A percentile compares a stretch with the other conserved stretches of the same genome.
These are phyloP conservation scores for Spongospora subterranea DNA, from an alignment of 208 protist genomes.

Conservation along the genomic window DNA sequence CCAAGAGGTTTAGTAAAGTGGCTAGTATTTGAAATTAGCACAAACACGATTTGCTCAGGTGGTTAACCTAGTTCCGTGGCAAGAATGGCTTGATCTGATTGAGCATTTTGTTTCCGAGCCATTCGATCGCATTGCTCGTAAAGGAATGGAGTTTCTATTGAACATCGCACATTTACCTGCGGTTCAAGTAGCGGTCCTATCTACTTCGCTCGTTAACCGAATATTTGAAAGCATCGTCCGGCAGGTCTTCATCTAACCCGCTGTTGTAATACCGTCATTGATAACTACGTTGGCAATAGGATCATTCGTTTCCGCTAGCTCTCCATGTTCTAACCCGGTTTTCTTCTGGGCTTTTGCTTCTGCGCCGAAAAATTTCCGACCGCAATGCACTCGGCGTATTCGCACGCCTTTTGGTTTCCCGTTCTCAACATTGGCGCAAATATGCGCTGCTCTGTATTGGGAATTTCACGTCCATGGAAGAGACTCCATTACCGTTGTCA, in stretches of 20 bases:
- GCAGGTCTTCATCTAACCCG: not conserved
- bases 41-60: not conserved
- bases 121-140: not conserved
- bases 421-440: not conserved
- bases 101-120: slow-evolving; percentile 20
- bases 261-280: not conserved
- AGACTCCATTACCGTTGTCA: slow-evolving; percentile 40
- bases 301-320: slow-evolving; percentile 49
- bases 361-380: not conserved
- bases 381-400: slow-evolving; percentile 31
- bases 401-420: not conserved
- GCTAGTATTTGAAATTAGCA: not conserved
- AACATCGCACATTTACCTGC: not conserved
- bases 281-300: slow-evolving; percentile 20
- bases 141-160: slow-evolving; percentile 57
- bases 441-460: slow-evolving; percentile 19
- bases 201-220: not conserved
- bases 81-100: not conserved
- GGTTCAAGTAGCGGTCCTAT: not conserved
- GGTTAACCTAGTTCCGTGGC: not conserved
- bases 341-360: not conserved
- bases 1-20: not conserved
- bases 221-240: slow-evolving; percentile 44
- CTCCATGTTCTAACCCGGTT: not conserved
- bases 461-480: slow-evolving; percentile 26